Base-by-base conservation (phyloP, 1,284 basidiomycete species). In the Malassezia furfur region DNA sequence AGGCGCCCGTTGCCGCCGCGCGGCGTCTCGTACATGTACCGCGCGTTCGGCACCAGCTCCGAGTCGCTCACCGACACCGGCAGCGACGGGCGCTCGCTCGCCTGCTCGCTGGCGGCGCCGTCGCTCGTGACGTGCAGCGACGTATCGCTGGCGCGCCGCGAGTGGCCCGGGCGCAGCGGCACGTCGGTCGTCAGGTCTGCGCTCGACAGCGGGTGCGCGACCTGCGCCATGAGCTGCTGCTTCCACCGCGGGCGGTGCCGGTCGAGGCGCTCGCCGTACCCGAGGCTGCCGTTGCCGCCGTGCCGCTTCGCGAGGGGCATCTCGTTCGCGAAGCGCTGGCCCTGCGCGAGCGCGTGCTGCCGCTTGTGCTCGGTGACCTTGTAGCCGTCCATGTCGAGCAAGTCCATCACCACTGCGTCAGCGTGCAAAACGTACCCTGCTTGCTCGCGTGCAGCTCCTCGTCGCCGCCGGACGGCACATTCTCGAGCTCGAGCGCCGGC, bases 361-460 rank as follows among this genome's bases (percentile, higher is more conserved):
- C 71, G 59, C 11, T 68, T 74, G 21, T 70, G 65, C 8, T 65
- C 35, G 3, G 70, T 71, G 61, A 74, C 60, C 53, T 74, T 72
- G 64, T 74, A 74, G 10, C 71, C 71, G 30, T 74, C 71, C 67
- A 74, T 74, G 36, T 74, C 71, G 40, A 74, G 63, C 62, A 71
- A 30, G 28, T 63, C 53, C 19, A 37, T 37, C 12, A 37, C 48
- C 6, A 37, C 36, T 45, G 43, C 43, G 32, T 35, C 15, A 32
- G 45, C 19, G 14, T 9, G 45, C n/a, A 32, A 2, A 4, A 48
- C 47, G 25, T 22, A 40, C 48, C 37, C 36, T 64, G 54, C 32
- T 64, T 47, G 35, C 45, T 47, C 56, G 30, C 50, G 8, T 54
- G 62, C 6, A 55, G 50, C 7, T 12, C 25, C 12, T 60, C 50